These are phyloP conservation scores for Bacidia rubella DNA, from an alignment of 495 filamentous ascomycete species.

Conservation along the genomic window DNA sequence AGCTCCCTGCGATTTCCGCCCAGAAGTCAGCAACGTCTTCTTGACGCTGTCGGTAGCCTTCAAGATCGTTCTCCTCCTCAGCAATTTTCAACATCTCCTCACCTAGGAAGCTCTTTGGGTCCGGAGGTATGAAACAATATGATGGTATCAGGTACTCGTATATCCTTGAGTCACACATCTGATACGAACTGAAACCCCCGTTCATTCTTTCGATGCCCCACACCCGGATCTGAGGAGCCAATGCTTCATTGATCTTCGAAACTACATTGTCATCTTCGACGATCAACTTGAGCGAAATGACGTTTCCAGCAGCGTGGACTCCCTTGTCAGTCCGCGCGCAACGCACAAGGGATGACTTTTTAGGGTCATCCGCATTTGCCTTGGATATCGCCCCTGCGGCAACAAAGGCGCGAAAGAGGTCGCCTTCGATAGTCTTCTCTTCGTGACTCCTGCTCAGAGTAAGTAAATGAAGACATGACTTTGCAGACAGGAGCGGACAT, in stretches of 20 bases:
- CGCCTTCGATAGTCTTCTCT: conserved; percentile 93
- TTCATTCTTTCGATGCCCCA: conserved; percentile 83
- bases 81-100: conserved; percentile 61
- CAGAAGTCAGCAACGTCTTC: conserved; percentile 70
- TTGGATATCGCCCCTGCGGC: conserved; percentile 86
- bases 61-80: conserved; percentile 53
- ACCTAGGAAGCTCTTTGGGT: conserved; percentile 72
- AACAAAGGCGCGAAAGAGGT: conserved; percentile 83
- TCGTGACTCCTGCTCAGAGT: conserved; percentile 29
- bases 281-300: conserved; percentile 90
- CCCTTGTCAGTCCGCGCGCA: conserved; percentile 96
- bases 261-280: conserved; percentile 81
- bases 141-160: conserved; percentile 95
- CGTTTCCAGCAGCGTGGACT: conserved; percentile 92
- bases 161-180: conserved; percentile 80
- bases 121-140: conserved; percentile 80
- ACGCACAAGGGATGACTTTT: conserved; percentile 85
- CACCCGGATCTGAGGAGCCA: conserved; percentile 78
- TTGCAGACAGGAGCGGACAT: conserved; percentile 9
- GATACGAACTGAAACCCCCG: conserved; percentile 80
- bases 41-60: conserved; percentile 53
- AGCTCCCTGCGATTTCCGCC: conserved; percentile 60
- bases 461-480: background rate
- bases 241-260: conserved; percentile 72
- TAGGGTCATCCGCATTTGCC: conserved; percentile 89